Evolutionary conservation across 495 filamentous ascomycete genomes (phyloP).

Genomic region (Ramalina peruviana): DNA sequence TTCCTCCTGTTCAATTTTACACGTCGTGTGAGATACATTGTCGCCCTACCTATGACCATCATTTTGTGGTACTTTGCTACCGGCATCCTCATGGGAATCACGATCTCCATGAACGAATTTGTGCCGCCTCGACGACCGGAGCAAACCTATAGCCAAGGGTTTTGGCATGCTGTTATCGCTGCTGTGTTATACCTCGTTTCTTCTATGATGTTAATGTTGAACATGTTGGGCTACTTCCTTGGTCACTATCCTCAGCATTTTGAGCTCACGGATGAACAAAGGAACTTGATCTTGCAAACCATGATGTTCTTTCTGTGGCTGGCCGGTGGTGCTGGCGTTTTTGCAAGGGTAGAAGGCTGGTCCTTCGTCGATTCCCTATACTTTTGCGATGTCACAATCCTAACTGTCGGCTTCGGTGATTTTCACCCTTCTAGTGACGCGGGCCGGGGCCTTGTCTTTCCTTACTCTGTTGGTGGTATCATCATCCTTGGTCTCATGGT

Average conservation of each 20-base stretch:
- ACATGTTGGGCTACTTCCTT: constrained; percentile 65
- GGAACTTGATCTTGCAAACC: constrained; percentile 51
- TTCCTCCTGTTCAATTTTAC: constrained; percentile 75
- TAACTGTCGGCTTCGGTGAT: constrained; percentile 56
- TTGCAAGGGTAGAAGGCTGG: constrained; percentile 33
- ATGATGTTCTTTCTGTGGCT: constrained; percentile 50
- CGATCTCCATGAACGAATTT: constrained; percentile 44
- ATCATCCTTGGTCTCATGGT: constrained; percentile 80
- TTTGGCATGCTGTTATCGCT: constrained; percentile 64
- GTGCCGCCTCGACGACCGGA: constrained; percentile 40
- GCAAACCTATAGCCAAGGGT: constrained; percentile 58
- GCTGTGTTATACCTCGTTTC: constrained; percentile 51
- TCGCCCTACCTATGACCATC: constrained; percentile 56
- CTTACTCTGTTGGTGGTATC: constrained; percentile 71
- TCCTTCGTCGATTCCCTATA: constrained; percentile 44
- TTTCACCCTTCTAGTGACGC: constrained; percentile 31
- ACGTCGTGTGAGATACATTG: constrained; percentile 58
- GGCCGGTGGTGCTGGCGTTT: constrained; percentile 43
- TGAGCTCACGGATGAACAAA: constrained; percentile 55
- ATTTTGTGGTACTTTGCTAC: constrained; percentile 54
- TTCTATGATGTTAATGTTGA: constrained; percentile 51
- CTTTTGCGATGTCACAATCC: constrained; percentile 51
- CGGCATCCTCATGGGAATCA: constrained; percentile 47
- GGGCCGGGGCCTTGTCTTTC: constrained; percentile 58
- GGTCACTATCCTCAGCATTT: constrained; percentile 70